phyloP scores from a whole-genome alignment of 768 basidiomycete species.

The Punctularia strigosozonata region DNA sequence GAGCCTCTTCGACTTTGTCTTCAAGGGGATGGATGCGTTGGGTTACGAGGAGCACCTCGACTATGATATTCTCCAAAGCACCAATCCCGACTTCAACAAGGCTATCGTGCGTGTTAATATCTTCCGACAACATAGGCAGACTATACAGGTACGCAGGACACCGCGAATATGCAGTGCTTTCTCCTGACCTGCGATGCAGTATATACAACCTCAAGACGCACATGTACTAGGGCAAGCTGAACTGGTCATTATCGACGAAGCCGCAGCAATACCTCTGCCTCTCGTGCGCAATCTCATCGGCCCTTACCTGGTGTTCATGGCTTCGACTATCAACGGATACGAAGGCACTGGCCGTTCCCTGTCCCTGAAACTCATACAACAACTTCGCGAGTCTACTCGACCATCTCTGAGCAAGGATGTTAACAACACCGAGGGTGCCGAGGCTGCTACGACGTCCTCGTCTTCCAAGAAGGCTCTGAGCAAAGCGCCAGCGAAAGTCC shows the following conservation, averaged over 20 bases:
- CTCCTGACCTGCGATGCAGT: conserved; percentile 35
- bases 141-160: conserved; percentile 90
- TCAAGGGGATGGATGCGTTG: conserved; percentile 89
- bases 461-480: conserved; percentile 39
- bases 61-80: conserved; percentile 92
- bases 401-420: conserved; percentile 64
- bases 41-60: conserved; percentile 97
- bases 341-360: conserved; percentile 99
- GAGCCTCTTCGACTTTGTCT: conserved; percentile 95
- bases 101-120: conserved; percentile 94
- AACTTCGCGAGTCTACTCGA: conserved; percentile 84
- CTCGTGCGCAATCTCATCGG: conserved; percentile 93
- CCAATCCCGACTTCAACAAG: conserved; percentile 89
- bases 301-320: conserved; percentile 94
- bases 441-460: conserved; percentile 26
- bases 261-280: conserved; percentile 94
- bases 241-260: conserved; percentile 95
- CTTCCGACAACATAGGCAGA: conserved; percentile 88
- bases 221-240: conserved; percentile 98
- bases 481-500: conserved; percentile 52
- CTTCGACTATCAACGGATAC: conserved; percentile 99
- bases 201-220: conserved; percentile 96
- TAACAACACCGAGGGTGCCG: conserved; percentile 26
- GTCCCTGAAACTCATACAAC: conserved; percentile 94
- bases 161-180: conserved; percentile 11